Conservation (phyloP, 371 early-diverging fungal genomes). For the Smittium mucronatum region DNA sequence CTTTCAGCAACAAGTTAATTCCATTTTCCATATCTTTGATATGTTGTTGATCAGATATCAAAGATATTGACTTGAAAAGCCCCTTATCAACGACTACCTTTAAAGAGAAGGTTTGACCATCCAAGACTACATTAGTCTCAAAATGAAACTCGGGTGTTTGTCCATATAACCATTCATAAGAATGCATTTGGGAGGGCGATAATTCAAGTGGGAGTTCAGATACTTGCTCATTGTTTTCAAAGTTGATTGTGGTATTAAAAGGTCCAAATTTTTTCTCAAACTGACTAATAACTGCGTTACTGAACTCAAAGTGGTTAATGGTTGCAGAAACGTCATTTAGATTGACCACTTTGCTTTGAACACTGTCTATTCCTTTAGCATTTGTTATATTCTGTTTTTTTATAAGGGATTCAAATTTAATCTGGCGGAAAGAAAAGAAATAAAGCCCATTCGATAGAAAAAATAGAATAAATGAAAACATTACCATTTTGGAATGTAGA, state of each 20-base stretch:
- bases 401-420: slow-evolving; percentile 7
- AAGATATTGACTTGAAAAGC: neutral
- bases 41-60: neutral
- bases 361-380: slow-evolving; percentile 79
- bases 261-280: slow-evolving; percentile 41
- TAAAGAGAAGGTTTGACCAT: neutral
- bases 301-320: slow-evolving; percentile 69
- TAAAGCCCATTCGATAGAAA: too few species aligned
- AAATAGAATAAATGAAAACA: too few species aligned
- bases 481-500: slow-evolving; percentile 31
- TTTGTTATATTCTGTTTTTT: slow-evolving; percentile 32
- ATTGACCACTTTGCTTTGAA: slow-evolving; percentile 74
- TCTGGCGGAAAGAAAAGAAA: neutral
- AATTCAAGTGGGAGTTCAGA: slow-evolving; percentile 12
- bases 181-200: slow-evolving; percentile 19
- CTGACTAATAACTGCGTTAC: slow-evolving; percentile 55
- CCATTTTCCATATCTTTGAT: neutral
- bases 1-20: neutral
- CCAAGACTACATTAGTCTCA: neutral
- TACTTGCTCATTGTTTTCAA: slow-evolving; percentile 4
- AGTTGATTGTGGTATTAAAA: slow-evolving; percentile 13
- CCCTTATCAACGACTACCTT: neutral
- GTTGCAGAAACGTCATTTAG: slow-evolving; percentile 66
- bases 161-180: slow-evolving; percentile 86
- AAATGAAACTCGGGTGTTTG: slow-evolving; percentile 74